These are phyloP conservation scores for Eucalyptus marginata DNA, from an alignment of 345 rosid species.

Conservation along the genomic window DNA sequence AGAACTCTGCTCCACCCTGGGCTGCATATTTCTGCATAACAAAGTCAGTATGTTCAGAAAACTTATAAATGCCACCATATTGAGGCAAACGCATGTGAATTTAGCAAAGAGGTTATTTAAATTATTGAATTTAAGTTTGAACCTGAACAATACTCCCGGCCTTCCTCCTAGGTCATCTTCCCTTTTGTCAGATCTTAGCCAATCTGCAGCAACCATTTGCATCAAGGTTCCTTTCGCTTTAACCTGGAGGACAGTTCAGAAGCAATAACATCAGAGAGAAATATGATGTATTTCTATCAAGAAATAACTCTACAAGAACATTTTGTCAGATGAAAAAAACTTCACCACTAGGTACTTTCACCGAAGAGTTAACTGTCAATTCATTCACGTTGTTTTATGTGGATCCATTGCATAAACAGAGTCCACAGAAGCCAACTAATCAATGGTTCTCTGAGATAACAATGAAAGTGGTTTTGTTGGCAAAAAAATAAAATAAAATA, in stretches of 20 bases:
- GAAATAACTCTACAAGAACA: not conserved
- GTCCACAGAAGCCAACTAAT: not conserved
- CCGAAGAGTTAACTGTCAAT: not conserved
- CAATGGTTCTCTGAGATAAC: not conserved
- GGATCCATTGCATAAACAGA: not conserved
- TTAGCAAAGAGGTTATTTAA: not conserved
- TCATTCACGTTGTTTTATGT: not conserved
- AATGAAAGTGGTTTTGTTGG: not conserved
- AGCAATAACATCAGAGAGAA: not conserved
- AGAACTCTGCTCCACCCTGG: conserved; percentile 84
- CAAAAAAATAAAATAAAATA: too few relatives aligned
- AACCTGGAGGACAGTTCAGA: conserved; percentile 26
- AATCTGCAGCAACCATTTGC: conserved; percentile 97
- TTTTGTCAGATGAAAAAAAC: not conserved
- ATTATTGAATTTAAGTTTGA: not conserved
- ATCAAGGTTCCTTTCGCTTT: conserved; percentile 80
- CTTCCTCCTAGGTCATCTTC: conserved; percentile 91
- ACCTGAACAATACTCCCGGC: conserved; percentile 93
- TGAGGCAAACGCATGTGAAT: not conserved
- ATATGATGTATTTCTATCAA: not conserved
- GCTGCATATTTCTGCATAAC: conserved; percentile 79
- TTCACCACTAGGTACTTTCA: not conserved
- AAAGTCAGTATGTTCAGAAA: not conserved
- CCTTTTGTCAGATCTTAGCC: conserved; percentile 81
- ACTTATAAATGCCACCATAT: not conserved